Base-by-base conservation (phyloP, 106 monocot genomes). In the Allium cepa region DNA sequence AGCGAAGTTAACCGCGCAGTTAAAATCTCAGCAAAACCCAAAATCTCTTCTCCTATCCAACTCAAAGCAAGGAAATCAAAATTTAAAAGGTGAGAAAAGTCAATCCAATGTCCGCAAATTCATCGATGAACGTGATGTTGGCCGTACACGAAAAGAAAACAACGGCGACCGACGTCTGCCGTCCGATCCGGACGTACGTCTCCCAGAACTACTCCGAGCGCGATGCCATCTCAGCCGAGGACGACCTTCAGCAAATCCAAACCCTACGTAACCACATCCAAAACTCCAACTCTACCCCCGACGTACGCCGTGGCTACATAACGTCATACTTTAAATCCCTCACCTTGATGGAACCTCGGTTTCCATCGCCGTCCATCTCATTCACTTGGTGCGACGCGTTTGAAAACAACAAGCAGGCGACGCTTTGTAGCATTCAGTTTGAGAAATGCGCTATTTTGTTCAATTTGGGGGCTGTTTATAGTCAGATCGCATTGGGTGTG, bases 381-480 rank as follows among this genome's bases (percentile, higher is more conserved):
- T 93, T 93, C 86, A 84, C 81, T 71, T 93, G 93, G 93, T 53
- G 78, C 77, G 93, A 93, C 77, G 93, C 93, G 67, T 93, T 93
- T 73, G 81, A 80, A 66, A 49, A 85, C 62, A 69, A 73, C 69
- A 79, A 77, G 75, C 88, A 81, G 81, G 76, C 70, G 27, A 63
- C 88, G 50, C 72, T 77, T 60, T 77, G 71, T 62, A 75, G 75
- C 53, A 70, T 93, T 62, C 79, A 81, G 49, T 73, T 93, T 69
- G 93, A 93, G 72, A 89, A 82, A 69, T 81, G 81, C 14, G 83
- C 83, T 9, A 71, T 86, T 15, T 55, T 93, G 26, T 93, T 93
- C 72, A 88, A 93, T 80, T 62, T 93, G 63, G 89, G 86, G 11
- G 89, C 89, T 7, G 86, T 75, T 57, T 62, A 84, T 50, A 81